phyloP scores from a whole-genome alignment of 2,329 filamentous ascomycete species.

The Aspergillus neoniger region DNA sequence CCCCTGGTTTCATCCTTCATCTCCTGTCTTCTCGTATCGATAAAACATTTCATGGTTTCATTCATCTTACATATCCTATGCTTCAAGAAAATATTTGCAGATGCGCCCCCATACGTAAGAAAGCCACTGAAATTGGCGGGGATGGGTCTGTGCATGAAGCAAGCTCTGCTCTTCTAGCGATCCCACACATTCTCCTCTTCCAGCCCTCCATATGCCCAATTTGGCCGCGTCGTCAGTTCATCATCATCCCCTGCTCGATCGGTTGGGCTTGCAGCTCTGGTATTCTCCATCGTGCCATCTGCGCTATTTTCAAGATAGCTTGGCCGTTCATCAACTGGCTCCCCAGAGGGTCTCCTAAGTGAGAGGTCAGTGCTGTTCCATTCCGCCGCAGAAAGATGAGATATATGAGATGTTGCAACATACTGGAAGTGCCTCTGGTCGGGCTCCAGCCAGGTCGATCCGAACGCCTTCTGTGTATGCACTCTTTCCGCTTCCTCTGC shows the following conservation, averaged over 20 bases:
- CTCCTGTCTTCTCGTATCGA: neutral
- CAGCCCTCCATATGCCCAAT: slow-evolving; percentile 34
- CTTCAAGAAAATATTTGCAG: neutral
- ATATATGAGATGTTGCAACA: slow-evolving; percentile 17
- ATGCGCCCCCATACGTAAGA: neutral
- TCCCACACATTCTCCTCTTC: slow-evolving; percentile 43
- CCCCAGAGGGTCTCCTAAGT: slow-evolving; percentile 34
- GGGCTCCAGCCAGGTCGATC: slow-evolving; percentile 60
- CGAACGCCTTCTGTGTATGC: slow-evolving; percentile 63
- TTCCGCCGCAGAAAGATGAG: neutral
- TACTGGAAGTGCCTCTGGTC: slow-evolving; percentile 37
- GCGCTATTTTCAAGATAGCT: neutral
- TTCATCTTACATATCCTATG: slow-evolving; percentile 2
- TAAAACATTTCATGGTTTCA: neutral
- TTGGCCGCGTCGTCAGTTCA: slow-evolving; percentile 21
- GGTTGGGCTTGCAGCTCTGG: slow-evolving; percentile 7
- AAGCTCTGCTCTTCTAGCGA: slow-evolving; percentile 21
- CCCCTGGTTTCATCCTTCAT: neutral
- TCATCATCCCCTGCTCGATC: slow-evolving; percentile 8
- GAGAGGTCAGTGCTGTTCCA: slow-evolving; percentile 20
- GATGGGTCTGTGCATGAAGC: neutral
- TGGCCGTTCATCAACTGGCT: slow-evolving; percentile 31
- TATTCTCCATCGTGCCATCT: neutral
- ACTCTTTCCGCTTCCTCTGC: slow-evolving; percentile 64
- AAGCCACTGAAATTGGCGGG: neutral